Evolutionary conservation across 108 stramenopile species (phyloP), one percentile per base, ranked within the genome.

Genomic region (Stephanodiscus triporus): DNA sequence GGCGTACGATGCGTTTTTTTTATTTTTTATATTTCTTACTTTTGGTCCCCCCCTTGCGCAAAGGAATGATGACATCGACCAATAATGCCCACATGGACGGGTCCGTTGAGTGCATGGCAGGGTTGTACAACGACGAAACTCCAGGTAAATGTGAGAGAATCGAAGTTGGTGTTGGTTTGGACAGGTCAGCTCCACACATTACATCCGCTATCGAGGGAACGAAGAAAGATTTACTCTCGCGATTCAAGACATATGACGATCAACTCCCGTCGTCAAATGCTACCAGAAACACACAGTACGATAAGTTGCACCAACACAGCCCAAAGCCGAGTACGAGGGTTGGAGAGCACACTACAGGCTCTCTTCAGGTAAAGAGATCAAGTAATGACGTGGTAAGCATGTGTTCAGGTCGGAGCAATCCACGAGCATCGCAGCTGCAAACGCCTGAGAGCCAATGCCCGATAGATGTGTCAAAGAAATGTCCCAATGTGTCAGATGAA

Each of bases 171-270:
- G 40, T 4, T 40, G 40, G 40, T 40, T 40, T 40, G 9, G 14
- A 17, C 43, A 16, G 43, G 43, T 45, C 14, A 45, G 43, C 14
- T 14, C 14, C 14, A 2, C 14, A 2, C 14, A 16, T 17, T 45
- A 11, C 43, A 45, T 45, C 43, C 43, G 14, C 14, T 14, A 14
- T 13, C 43, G 16, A 45, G 43, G 43, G 43, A 16, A 54, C 53
- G 14, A 56, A 54, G 11, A 50, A 61, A 51, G 63, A 70, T 62
- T 59, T 73, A 37, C 72, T 63, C 20, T 72, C 72, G 34, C 53
- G 24, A 47, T 68, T 73, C 30, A 62, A 40, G n/a, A 64, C 58
- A 11, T 71, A 71, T 23, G 57, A 57, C 14, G 77, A 80, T 64
- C 60, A 73, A 17, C 70, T 36, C 9, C 24, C 62, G 5, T 27